Conservation (phyloP, 2,329 filamentous ascomycete genomes). For the Ophiosphaerella herpotricha region DNA sequence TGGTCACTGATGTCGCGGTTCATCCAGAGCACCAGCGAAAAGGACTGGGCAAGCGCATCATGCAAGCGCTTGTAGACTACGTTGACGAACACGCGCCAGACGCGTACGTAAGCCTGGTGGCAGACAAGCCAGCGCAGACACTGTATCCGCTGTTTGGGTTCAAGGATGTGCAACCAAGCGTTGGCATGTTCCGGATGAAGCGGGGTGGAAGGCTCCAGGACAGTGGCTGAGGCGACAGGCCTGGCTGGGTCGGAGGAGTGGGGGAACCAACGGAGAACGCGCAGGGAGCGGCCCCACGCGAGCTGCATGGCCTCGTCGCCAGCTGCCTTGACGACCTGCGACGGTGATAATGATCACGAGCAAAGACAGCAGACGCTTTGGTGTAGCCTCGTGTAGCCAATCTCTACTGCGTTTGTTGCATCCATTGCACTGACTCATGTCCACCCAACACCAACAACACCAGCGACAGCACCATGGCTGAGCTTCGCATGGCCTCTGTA, state of each 20-base stretch:
- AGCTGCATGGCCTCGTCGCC: not conserved
- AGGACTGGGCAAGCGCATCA: conserved; percentile 53
- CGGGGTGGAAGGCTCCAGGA: conserved; percentile 21
- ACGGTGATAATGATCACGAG: no score
- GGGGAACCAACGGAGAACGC: not conserved
- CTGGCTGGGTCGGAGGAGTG: not conserved
- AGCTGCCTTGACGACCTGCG: no score
- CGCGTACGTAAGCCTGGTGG: conserved; percentile 54
- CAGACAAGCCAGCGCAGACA: conserved; percentile 51
- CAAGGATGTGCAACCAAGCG: conserved; percentile 41
- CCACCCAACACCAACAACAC: no score
- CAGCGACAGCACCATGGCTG: not conserved
- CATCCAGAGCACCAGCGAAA: conserved; percentile 55
- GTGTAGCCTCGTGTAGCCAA: no score
- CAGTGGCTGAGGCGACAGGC: not conserved
- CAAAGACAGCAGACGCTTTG: no score
- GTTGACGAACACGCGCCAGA: conserved; percentile 49
- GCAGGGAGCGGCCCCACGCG: not conserved
- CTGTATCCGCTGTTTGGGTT: conserved; percentile 57
- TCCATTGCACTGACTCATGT: no score
- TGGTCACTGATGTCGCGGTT: conserved; percentile 58
- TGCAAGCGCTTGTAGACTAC: conserved; percentile 50
- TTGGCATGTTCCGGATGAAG: conserved; percentile 38
- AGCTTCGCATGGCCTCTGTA: not conserved
- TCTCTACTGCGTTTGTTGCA: no score